These are phyloP conservation scores for Solanum tacnaense DNA, from an alignment of 257 asterid genomes.

Conservation along the genomic window DNA sequence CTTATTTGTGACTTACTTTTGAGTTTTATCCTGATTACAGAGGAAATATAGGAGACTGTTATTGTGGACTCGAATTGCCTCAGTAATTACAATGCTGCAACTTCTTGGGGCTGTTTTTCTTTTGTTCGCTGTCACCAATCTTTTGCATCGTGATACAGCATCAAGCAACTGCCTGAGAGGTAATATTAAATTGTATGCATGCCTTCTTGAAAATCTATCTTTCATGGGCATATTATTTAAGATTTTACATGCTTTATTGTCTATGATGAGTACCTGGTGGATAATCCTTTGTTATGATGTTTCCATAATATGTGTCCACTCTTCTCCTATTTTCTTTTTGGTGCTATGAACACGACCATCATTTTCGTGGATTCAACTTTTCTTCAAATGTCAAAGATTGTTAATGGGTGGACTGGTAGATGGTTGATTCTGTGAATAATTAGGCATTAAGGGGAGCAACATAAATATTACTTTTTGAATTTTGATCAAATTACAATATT, in stretches of 20 bases:
- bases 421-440: not conserved
- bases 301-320: not conserved
- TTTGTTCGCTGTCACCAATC: conserved; percentile 3
- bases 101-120: conserved; percentile 13
- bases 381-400: not conserved
- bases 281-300: not conserved
- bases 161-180: conserved; percentile 14
- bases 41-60: conserved; percentile 9
- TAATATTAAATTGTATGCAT: not conserved
- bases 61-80: conserved; percentile 18
- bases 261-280: not conserved
- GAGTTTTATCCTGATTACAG: not conserved
- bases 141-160: not conserved
- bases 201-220: not conserved
- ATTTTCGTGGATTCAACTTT: not conserved
- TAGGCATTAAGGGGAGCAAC: not conserved
- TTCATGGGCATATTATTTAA: not conserved
- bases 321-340: not conserved
- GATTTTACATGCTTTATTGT: not conserved
- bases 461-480: not conserved
- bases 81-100: conserved; percentile 12
- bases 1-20: not conserved
- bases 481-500: not conserved
- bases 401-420: not conserved
- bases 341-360: not conserved